These are phyloP conservation scores for Penicillium sclerotiorum DNA, from an alignment of 2,329 filamentous ascomycete genomes.

Conservation along the genomic window DNA sequence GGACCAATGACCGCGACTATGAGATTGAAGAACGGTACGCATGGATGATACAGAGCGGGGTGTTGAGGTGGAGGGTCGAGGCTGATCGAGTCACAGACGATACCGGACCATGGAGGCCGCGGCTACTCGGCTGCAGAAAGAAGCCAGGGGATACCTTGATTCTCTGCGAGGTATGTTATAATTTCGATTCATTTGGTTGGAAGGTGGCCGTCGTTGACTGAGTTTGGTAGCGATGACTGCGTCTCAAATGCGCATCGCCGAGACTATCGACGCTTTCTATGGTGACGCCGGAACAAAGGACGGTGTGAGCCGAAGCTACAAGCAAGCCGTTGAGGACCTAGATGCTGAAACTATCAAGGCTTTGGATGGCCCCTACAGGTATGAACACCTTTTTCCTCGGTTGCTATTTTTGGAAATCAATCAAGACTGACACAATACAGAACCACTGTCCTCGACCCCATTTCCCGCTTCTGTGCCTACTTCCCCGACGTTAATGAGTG, in stretches of 20 bases:
- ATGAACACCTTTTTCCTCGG: constrained; percentile 25
- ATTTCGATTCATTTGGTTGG: background rate
- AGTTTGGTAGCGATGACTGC: constrained; percentile 82
- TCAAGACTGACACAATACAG: constrained; percentile 45
- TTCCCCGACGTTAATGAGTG: constrained; percentile 99
- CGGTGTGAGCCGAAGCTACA: constrained; percentile 94
- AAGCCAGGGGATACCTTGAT: constrained; percentile 97
- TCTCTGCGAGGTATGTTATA: constrained; percentile 73
- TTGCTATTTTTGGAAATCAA: background rate
- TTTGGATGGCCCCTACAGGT: constrained; percentile 91
- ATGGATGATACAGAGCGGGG: background rate
- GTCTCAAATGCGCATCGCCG: constrained; percentile 98
- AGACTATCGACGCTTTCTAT: constrained; percentile 99
- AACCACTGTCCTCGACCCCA: constrained; percentile 92
- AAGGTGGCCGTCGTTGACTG: background rate
- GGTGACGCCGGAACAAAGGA: constrained; percentile 93
- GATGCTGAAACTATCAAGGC: constrained; percentile 99
- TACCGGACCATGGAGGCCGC: constrained; percentile 98
- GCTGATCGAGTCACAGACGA: no score
- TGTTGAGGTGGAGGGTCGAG: constrained; percentile 20
- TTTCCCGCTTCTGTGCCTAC: constrained; percentile 94
- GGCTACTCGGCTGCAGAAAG: constrained; percentile 88
- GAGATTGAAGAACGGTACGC: constrained; percentile 87
- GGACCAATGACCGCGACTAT: constrained; percentile 97
- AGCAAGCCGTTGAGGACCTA: constrained; percentile 95